Evolutionary conservation across 108 stramenopile genomes (phyloP), one percentile per base, ranked within the genome.

Genomic region (Pseudonitzschia delicatissima): DNA sequence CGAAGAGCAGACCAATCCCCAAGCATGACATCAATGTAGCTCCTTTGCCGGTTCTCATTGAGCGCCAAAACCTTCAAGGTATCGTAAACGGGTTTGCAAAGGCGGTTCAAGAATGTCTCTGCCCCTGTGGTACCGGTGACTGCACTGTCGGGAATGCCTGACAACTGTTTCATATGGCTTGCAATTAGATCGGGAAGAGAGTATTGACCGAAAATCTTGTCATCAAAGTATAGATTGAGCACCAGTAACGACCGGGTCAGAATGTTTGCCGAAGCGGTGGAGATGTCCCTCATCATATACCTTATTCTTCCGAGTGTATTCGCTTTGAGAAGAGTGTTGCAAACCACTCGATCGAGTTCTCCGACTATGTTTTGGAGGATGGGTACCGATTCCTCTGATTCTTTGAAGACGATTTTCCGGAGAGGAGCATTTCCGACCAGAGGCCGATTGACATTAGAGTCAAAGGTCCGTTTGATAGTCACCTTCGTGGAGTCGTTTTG

Each of bases 201-300:
- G 71, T 87, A 67, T 60, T 87, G 85, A 5, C 91, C 91, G 17
- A 93, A 76, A 0, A 93, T 49, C 48, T 73, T 74, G 25, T 93
- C 87, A 64, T 90, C 87, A 69, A 93, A 93, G 71, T 88, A 93
- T 28, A 93, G 72, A 76, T 89, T 90, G 39, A 90, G 63, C 9
- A 93, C 79, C 36, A 93, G 45, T 23, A 93, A 76, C 3, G 91
- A 93, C 37, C 88, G 69, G 18, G 51, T 76, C 1, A 90, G 75
- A 48, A 93, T 85, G 49, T 87, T 90, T 40, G 80, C 74, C 12
- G 79, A 68, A 12, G 80, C 62, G 21, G 45, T 21, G 17, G 85
- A 87, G 27, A 85, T 50, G 33, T 61, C 60, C 15, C 67, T 57
- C 34, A 93, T 60, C 70, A 88, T 90, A 5, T 83, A 66, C 34